Base-by-base conservation (phyloP, 2,329 filamentous ascomycete genomes). In the Gaeumannomyces tritici region DNA sequence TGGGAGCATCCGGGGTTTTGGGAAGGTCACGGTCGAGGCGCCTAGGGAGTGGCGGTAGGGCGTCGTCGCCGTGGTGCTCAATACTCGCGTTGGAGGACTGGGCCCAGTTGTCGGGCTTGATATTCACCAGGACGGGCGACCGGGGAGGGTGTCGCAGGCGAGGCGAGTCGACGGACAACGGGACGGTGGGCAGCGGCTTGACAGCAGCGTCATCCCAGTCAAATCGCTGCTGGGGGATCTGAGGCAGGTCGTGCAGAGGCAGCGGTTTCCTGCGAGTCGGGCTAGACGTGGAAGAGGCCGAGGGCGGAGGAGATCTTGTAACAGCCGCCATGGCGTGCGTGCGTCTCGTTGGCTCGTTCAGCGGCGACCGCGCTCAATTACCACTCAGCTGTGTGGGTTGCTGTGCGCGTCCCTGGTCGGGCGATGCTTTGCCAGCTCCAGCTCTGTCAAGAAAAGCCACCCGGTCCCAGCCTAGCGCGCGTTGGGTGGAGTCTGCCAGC, bases 51-150 rank as follows among this genome's bases (percentile, higher is more conserved):
- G 24, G 33, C 28, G 61, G 58, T 55, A 47, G 57, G 33, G 57
- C 59, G 42, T 64, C 62, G 63, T 64, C 59, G 63, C 64, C 59
- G 51, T 66, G 65, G 35, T 69, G 71, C 69, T 84, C 81, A 63
- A 86, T 79, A 66, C 79, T 76, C 33, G 75, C 80, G 67, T 81
- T 80, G 33, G 80, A 81, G 27, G 82, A 78, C 66, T 77, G 76
- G 26, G 76, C 75, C 80, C 80, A 84, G 69, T 80, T 77, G 55
- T 82, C 81, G 28, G 76, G 73, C 60, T 80, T 80, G 62, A 82
- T 79, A 68, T 81, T 83, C 62, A 85, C 77, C 63, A 75, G 78
- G 62, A 84, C 81, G 24, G 84, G 83, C 55, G 84, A 86, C 31
- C 80, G 75, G 33, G 83, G 83, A 21, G 78, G 76, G 60, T 80